Conservation (phyloP, 352 stramenopile species). For the Stramenopiles sp. region DNA sequence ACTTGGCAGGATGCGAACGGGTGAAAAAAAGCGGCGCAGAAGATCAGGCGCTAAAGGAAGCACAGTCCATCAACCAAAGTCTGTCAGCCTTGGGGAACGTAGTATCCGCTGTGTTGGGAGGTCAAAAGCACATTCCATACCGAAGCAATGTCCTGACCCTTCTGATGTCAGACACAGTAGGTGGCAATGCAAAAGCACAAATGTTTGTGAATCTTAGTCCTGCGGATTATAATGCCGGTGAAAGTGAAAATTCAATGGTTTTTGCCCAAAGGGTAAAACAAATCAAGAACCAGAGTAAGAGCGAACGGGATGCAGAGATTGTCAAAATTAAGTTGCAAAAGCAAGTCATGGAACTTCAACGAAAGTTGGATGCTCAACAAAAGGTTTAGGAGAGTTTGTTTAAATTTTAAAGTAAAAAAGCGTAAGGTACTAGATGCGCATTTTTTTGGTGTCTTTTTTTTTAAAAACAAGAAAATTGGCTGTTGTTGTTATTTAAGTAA, state of each 20-base stretch:
- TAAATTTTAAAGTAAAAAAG: too few species aligned
- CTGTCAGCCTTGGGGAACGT: slow-evolving; percentile 37
- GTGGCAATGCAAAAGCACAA: slow-evolving; percentile 34
- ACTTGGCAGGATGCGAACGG: slow-evolving; percentile 33
- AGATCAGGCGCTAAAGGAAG: slow-evolving; percentile 32
- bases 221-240: slow-evolving; percentile 31
- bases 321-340: too few species aligned
- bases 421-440: too few species aligned
- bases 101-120: slow-evolving; percentile 27
- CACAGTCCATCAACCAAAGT: slow-evolving; percentile 41
- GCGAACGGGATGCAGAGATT: too few species aligned
- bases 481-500: too few species aligned
- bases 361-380: too few species aligned
- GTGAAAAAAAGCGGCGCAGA: slow-evolving; percentile 31
- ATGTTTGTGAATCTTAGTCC: slow-evolving; percentile 32
- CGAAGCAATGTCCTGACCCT: slow-evolving; percentile 38
- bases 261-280: slow-evolving; percentile 33
- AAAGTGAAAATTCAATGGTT: slow-evolving; percentile 31
- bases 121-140: slow-evolving; percentile 37
- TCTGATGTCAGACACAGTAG: slow-evolving; percentile 35
- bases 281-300: slow-evolving; percentile 26
- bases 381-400: too few species aligned
- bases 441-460: too few species aligned
- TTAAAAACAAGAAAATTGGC: too few species aligned
- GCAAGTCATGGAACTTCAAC: too few species aligned